Conservation (phyloP, 371 early-diverging fungal species). For the Choanephora cucurbitarum region DNA sequence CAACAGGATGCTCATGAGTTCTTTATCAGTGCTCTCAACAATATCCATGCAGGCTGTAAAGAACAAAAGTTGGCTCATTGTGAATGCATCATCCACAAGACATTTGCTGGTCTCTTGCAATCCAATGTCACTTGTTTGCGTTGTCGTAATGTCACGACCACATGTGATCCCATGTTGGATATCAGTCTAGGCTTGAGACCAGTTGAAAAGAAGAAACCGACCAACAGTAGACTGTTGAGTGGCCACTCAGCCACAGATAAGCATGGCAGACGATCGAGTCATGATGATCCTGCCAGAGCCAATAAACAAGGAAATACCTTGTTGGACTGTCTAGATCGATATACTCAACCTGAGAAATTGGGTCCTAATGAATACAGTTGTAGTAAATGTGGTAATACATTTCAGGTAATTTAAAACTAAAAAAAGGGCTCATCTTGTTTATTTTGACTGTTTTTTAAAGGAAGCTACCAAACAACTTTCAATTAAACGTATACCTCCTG, state of each 20-base stretch:
- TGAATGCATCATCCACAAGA: constrained; percentile 86
- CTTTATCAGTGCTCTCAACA: constrained; percentile 86
- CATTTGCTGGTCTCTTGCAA: constrained; percentile 89
- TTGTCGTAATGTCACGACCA: constrained; percentile 80
- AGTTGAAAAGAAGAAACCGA: constrained; percentile 42
- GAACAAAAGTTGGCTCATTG: constrained; percentile 54
- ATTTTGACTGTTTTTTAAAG: constrained; percentile 1
- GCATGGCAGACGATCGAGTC: constrained; percentile 19
- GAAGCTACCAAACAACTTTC: constrained; percentile 88
- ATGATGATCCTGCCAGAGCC: constrained; percentile 9
- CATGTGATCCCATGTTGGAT: constrained; percentile 90
- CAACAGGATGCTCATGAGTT: constrained; percentile 98
- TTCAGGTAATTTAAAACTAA: constrained; percentile 34
- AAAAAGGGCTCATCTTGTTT: neutral
- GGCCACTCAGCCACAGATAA: constrained; percentile 8
- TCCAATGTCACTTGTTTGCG: constrained; percentile 86
- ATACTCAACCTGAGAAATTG: constrained; percentile 75
- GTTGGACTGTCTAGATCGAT: constrained; percentile 66
- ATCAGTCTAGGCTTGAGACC: constrained; percentile 83
- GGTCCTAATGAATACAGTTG: constrained; percentile 75
- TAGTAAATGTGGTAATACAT: constrained; percentile 65
- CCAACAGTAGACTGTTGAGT: constrained; percentile 4
- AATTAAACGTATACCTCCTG: constrained; percentile 82
- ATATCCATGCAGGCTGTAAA: constrained; percentile 74
- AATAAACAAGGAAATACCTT: constrained; percentile 42